phyloP scores from a whole-genome alignment of 345 rosid genomes.

The Lagerstroemia speciosa region DNA sequence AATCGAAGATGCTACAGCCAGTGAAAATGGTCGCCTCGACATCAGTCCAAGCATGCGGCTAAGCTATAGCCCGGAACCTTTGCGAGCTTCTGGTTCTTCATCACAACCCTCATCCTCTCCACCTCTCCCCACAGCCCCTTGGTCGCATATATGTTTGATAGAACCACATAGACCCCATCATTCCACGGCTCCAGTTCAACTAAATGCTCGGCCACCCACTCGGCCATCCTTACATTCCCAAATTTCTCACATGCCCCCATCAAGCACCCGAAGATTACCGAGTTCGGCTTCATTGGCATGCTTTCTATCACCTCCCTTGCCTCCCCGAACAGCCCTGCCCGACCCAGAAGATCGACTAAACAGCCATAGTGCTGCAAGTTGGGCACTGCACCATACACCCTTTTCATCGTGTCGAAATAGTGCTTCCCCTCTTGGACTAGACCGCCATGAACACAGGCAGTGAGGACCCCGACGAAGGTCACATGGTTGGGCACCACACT shows the following conservation, averaged over 20 bases:
- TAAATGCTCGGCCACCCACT: slow-evolving; percentile 71
- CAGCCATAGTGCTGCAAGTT: slow-evolving; percentile 64
- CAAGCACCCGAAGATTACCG: slow-evolving; percentile 73
- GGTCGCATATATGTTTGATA: slow-evolving; percentile 72
- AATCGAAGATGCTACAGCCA: no score
- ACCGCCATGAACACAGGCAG: slow-evolving; percentile 86
- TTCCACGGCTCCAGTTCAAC: slow-evolving; percentile 68
- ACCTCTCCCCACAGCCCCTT: slow-evolving; percentile 75
- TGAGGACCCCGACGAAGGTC: slow-evolving; percentile 68
- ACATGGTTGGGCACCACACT: slow-evolving; percentile 56
- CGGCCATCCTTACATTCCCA: slow-evolving; percentile 67
- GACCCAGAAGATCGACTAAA: slow-evolving; percentile 66
- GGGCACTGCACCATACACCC: slow-evolving; percentile 38
- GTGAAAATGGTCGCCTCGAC: not conserved
- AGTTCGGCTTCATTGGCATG: slow-evolving; percentile 76
- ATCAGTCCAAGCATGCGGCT: slow-evolving; percentile 24
- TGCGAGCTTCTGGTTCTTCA: slow-evolving; percentile 44
- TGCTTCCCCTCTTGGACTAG: slow-evolving; percentile 54
- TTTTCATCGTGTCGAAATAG: slow-evolving; percentile 54
- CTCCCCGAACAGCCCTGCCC: slow-evolving; percentile 61
- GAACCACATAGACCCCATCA: slow-evolving; percentile 72
- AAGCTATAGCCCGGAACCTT: slow-evolving; percentile 67
- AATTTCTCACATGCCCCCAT: slow-evolving; percentile 88
- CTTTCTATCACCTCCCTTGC: slow-evolving; percentile 55
- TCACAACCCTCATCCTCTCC: slow-evolving; percentile 51